A percentile compares a stretch with the other conserved stretches of the same genome.
These are phyloP conservation scores for Rhizophlyctis rosea DNA, from an alignment of 192 early-diverging fungal species.

Conservation along the genomic window DNA sequence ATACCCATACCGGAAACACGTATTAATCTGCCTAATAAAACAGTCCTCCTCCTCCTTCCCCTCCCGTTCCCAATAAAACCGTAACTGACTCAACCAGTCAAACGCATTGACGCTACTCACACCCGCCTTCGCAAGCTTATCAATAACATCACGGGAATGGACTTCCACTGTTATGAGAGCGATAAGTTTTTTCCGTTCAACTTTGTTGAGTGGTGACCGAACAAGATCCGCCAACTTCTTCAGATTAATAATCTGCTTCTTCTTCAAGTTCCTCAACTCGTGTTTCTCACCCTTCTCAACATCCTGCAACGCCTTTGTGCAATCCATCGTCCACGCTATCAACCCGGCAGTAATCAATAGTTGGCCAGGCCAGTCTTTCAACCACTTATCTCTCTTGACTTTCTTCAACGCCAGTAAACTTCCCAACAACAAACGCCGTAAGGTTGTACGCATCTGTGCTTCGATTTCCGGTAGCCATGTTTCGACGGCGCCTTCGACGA, in stretches of 20 bases:
- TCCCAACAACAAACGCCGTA: constrained; percentile 50
- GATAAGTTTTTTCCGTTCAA: constrained; percentile 61
- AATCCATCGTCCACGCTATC: constrained; percentile 58
- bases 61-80: constrained; percentile 63
- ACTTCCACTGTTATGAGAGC: constrained; percentile 61
- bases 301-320: constrained; percentile 53
- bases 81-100: constrained; percentile 60
- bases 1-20: constrained; percentile 56
- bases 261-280: constrained; percentile 52
- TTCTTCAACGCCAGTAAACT: constrained; percentile 52
- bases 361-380: constrained; percentile 61
- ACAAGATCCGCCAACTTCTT: constrained; percentile 60
- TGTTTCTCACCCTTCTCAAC: constrained; percentile 60
- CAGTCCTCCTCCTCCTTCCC: constrained; percentile 60
- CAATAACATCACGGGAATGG: constrained; percentile 60
- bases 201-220: constrained; percentile 49
- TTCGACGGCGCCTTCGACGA: constrained; percentile 57
- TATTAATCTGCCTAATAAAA: constrained; percentile 62
- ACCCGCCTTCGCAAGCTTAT: constrained; percentile 49
- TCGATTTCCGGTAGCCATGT: constrained; percentile 55
- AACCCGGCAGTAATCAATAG: constrained; percentile 55
- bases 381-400: constrained; percentile 60
- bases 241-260: constrained; percentile 53
- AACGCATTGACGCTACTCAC: constrained; percentile 51
- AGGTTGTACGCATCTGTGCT: constrained; percentile 46